phyloP scores from a whole-genome alignment of 1,139 yeast genomes.

The Debaryomycetaceae sp. region DNA sequence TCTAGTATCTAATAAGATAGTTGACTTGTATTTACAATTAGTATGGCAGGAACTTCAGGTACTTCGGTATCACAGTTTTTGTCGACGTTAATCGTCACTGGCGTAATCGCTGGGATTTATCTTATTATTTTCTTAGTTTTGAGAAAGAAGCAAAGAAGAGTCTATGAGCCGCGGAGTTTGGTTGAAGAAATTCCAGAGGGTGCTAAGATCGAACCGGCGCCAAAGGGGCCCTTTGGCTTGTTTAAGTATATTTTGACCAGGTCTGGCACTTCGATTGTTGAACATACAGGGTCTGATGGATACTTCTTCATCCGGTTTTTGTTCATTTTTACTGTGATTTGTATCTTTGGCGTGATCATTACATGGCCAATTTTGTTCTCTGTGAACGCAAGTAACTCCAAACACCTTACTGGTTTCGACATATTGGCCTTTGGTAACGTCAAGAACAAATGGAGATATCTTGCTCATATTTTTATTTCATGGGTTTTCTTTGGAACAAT shows the following conservation, averaged over 20 bases:
- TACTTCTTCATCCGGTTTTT: slow-evolving; percentile 80
- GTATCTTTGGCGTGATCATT: slow-evolving; percentile 60
- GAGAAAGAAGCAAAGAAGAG: slow-evolving; percentile 62
- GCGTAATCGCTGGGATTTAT: slow-evolving; percentile 54
- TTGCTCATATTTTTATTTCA: slow-evolving; percentile 70
- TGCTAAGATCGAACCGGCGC: slow-evolving; percentile 51
- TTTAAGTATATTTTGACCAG: slow-evolving; percentile 45
- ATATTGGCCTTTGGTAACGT: slow-evolving; percentile 64
- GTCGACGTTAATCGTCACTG: slow-evolving; percentile 36
- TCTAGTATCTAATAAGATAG: no score
- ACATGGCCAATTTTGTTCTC: slow-evolving; percentile 82
- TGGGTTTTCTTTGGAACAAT: slow-evolving; percentile 64
- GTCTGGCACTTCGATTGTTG: slow-evolving; percentile 67
- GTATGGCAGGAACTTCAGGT: slow-evolving; percentile 4
- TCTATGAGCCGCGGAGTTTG: slow-evolving; percentile 77
- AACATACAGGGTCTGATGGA: slow-evolving; percentile 84
- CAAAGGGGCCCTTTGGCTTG: slow-evolving; percentile 59
- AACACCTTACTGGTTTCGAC: slow-evolving; percentile 54
- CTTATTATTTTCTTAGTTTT: slow-evolving; percentile 56
- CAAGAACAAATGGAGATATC: slow-evolving; percentile 53
- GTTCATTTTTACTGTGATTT: slow-evolving; percentile 56
- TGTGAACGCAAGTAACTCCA: slow-evolving; percentile 81
- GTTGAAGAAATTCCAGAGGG: slow-evolving; percentile 41
- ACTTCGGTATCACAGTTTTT: slow-evolving; percentile 39
- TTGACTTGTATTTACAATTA: background rate